phyloP scores from a whole-genome alignment of 2,329 filamentous ascomycete species.

The Aspergillus brunneoviolaceus region DNA sequence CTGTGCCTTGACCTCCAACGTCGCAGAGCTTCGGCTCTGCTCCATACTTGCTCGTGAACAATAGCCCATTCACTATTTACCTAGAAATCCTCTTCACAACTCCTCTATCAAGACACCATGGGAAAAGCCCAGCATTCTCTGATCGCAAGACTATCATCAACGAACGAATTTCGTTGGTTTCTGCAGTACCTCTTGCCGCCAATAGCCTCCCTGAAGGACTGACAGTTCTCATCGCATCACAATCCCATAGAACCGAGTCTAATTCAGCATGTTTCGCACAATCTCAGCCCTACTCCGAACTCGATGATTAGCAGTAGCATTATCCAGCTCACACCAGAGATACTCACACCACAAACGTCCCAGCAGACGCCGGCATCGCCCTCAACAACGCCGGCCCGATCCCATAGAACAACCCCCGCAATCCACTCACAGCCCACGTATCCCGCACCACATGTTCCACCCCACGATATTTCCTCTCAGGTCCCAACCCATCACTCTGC shows the following conservation, averaged over 20 bases:
- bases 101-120: too few species aligned
- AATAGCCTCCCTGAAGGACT: too few species aligned
- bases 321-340: background rate
- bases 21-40: too few species aligned
- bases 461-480: conserved; percentile 63
- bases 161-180: too few species aligned
- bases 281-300: background rate
- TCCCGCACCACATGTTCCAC: conserved; percentile 84
- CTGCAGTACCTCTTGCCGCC: too few species aligned
- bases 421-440: conserved; percentile 71
- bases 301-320: background rate
- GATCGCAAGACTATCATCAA: too few species aligned
- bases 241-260: background rate
- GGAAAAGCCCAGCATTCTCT: too few species aligned
- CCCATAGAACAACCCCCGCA: conserved; percentile 85
- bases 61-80: too few species aligned
- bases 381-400: conserved; percentile 84
- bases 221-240: too few species aligned
- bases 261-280: background rate
- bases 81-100: too few species aligned
- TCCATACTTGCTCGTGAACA: too few species aligned
- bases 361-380: conserved; percentile 91
- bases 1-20: too few species aligned
- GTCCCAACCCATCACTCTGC: conserved; percentile 88
- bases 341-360: conserved; percentile 74